A percentile compares a stretch with the other conserved stretches of the same genome.
These are phyloP conservation scores for Atkinsonella texensis DNA, from an alignment of 2,329 filamentous ascomycete genomes.

Conservation along the genomic window DNA sequence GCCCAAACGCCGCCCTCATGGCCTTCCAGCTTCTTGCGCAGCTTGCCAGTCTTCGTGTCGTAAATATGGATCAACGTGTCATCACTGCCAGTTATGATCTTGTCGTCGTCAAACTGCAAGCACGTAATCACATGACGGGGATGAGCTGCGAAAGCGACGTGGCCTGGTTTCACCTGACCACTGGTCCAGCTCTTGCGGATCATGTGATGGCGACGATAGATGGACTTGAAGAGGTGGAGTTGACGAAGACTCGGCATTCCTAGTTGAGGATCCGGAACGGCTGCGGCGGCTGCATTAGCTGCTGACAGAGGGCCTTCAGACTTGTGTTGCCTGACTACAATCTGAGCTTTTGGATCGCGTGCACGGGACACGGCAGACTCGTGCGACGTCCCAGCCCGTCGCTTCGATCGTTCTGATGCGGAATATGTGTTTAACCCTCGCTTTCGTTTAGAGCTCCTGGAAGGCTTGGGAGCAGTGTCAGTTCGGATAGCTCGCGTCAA, in stretches of 20 bases:
- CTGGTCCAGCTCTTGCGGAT: conserved; percentile 90
- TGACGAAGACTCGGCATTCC: conserved; percentile 68
- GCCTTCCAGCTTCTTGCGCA: conserved; percentile 73
- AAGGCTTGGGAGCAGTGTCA: conserved; percentile 28
- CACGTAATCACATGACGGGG: conserved; percentile 95
- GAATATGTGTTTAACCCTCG: conserved; percentile 33
- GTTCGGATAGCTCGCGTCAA: conserved; percentile 29
- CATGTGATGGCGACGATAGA: conserved; percentile 86
- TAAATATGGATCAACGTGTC: conserved; percentile 98
- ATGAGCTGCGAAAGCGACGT: conserved; percentile 93
- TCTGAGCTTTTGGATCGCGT: conserved; percentile 29
- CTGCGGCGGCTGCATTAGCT: conserved; percentile 70
- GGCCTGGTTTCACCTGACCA: conserved; percentile 69
- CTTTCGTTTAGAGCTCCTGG: conserved; percentile 45
- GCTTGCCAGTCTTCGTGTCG: conserved; percentile 84
- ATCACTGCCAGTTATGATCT: conserved; percentile 94
- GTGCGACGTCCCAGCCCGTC: conserved; percentile 34
- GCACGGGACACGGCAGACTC: conserved; percentile 24
- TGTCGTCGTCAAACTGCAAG: conserved; percentile 93
- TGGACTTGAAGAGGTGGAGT: conserved; percentile 88
- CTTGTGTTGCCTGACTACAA: conserved; percentile 36
- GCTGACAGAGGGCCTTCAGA: conserved; percentile 78
- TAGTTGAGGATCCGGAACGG: conserved; percentile 70
- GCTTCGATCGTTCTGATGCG: conserved; percentile 39
- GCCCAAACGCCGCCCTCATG: conserved; percentile 98